These are phyloP conservation scores for Triticum monococcum DNA, from an alignment of 176 grass and related monocot species.

Conservation along the genomic window DNA sequence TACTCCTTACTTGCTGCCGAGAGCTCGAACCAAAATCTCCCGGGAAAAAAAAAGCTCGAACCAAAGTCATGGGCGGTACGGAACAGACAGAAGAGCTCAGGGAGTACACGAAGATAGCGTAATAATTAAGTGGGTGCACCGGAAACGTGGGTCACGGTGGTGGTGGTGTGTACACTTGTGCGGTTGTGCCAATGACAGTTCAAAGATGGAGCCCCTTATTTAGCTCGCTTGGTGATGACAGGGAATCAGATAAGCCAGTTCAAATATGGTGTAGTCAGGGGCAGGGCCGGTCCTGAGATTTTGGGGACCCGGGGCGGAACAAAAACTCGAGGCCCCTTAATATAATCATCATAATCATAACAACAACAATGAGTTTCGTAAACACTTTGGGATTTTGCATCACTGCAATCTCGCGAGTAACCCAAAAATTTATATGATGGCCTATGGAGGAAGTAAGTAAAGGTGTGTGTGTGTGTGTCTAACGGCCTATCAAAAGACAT, in stretches of 20 bases:
- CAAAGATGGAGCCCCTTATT: background rate
- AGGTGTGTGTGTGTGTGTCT: too few relatives aligned
- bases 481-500: too few relatives aligned
- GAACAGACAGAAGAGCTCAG: background rate
- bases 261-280: background rate
- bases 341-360: too few relatives aligned
- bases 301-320: too few relatives aligned
- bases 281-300: too few relatives aligned
- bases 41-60: background rate
- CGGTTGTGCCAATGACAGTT: background rate
- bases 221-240: background rate
- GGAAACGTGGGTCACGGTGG: background rate
- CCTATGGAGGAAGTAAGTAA: too few relatives aligned
- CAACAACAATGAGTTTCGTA: too few relatives aligned
- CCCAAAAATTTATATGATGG: too few relatives aligned
- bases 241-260: conserved; percentile 7
- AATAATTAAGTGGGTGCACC: background rate
- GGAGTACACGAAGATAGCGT: background rate
- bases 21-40: background rate
- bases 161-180: background rate
- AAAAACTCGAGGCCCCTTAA: too few relatives aligned
- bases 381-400: too few relatives aligned
- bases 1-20: background rate
- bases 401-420: too few relatives aligned
- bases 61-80: background rate